Evolutionary conservation across 805 yeast species (phyloP), one percentile per base, ranked within the genome.

Genomic region (Vanderwaltozyma yarrowii): DNA sequence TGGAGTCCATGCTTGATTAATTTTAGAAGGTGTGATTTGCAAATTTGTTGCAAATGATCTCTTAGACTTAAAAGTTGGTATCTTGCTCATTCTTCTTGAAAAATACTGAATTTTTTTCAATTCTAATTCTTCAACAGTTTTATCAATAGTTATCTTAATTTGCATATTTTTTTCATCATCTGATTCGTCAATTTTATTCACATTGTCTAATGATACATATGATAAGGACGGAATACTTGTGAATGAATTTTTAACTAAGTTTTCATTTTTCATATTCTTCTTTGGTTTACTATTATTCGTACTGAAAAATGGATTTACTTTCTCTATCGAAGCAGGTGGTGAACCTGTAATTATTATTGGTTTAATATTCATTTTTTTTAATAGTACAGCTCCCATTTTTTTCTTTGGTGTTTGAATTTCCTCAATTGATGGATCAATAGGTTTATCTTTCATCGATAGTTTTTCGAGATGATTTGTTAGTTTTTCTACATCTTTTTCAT

Each of bases 291-390:
- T 21, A 21, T 9, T 21, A 9, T 21, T n/a, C 9, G 18, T 30
- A 12, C 18, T 30, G n/a, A 30, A 35, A 17, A 36, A 36, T 4
- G 56, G 54, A 33, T 50, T 53, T 6, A 33, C 33, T 30, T 46
- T 45, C 12, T 47, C 49, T 5, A 37, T 46, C 6, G 49, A 46
- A 21, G 41, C 37, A 3, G 44, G 42, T 3, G 64, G 62, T 24
- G 63, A 52, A 10, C 54, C 56, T 23, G 58, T 57, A 25, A 65
- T 51, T 29, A 64, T 45, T 2, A 65, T 55, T 0, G 71, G 67
- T 34, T 57, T 58, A 17, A 66, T 51, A 42, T 66, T 66, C 65
- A 66, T 58, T 37, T 63, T 66, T n/a, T 63, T 60, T 43, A 64
- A 49, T 12, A 66, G 49, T 25, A 58, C 47, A 15, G 67, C 66